Base-by-base conservation (phyloP, 2,329 filamentous ascomycete species). In the Aspergillus hortae region DNA sequence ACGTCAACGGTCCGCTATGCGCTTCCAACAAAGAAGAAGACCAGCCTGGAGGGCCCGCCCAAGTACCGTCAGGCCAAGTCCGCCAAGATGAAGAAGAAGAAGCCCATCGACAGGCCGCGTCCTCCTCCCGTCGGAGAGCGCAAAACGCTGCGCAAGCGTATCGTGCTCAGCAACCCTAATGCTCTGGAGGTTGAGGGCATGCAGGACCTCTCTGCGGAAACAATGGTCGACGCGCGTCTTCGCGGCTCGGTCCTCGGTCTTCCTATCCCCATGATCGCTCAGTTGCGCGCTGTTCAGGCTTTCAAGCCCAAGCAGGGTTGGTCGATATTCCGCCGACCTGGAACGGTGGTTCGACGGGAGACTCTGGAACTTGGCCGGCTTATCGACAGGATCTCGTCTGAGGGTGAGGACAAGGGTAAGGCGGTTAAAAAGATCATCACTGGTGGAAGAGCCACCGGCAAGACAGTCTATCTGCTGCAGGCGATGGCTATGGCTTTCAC, bases 101-200 rank as follows among this genome's bases (percentile, higher is more conserved):
- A 61, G 33, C 61, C 56, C 11, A 63, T 64, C n/a, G 72, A 75
- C n/a, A 66, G 68, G 12, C 71, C 75, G 50, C 82, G 80, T 71
- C 79, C 84, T 14, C 87, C 88, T 17, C 77, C 77, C 11, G 79
- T 84, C 3, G 92, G 92, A 59, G 92, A 96, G 78, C 85, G 92
- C 60, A 95, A 91, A 74, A 89, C 89, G 25, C 79, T 89, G 67
- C 86, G 91, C 59, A 96, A 95, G 77, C 85, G 89, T 61, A 89
- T 99, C 64, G 85, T 95, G 54, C 84, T 99, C 55, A 92, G 88
- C 78, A 99, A 97, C 75, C 88, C 89, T 71, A 97, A 96, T 74
- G 94, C 94, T 46, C 77, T 96, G 35, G 83, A 87, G 54, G 87
- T 97, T 6, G 67, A 77, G 21, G 88, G 84, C 10, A 77, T 95